Conservation (phyloP, 2,329 filamentous ascomycete genomes). For the Aspergillus chevalieri region DNA sequence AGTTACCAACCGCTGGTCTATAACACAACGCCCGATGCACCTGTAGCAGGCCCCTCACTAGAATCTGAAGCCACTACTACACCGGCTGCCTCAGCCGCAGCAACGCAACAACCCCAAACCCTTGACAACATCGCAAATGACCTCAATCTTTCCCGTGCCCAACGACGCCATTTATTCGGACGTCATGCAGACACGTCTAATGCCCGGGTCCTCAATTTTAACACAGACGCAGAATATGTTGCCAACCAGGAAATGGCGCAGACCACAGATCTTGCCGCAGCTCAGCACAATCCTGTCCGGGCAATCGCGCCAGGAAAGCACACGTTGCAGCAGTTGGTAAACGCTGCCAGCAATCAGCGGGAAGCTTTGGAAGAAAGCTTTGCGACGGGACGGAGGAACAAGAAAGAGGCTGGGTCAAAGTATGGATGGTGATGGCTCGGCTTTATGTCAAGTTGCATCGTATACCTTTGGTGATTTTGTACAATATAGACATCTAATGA, state of each 20-base stretch:
- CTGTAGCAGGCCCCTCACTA: slow-evolving; percentile 14
- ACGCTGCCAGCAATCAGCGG: slow-evolving; percentile 71
- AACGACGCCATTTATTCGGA: slow-evolving; percentile 79
- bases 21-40: slow-evolving; percentile 18
- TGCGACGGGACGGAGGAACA: slow-evolving; percentile 70
- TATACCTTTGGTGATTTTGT: background rate
- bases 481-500: background rate
- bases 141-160: slow-evolving; percentile 70
- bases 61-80: slow-evolving; percentile 7
- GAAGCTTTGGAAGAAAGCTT: slow-evolving; percentile 91
- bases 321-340: slow-evolving; percentile 79
- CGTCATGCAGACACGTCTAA: slow-evolving; percentile 49
- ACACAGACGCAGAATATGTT: slow-evolving; percentile 79
- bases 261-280: slow-evolving; percentile 40
- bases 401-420: slow-evolving; percentile 70
- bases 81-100: slow-evolving; percentile 7
- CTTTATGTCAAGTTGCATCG: background rate
- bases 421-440: slow-evolving; percentile 65
- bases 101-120: slow-evolving; percentile 40
- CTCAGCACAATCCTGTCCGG: slow-evolving; percentile 74
- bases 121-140: slow-evolving; percentile 67
- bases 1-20: slow-evolving; percentile 39
- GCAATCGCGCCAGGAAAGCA: slow-evolving; percentile 83
- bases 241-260: slow-evolving; percentile 76
- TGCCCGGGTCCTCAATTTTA: slow-evolving; percentile 74